phyloP scores from a whole-genome alignment of 495 filamentous ascomycete species.

The Aspergillus diversus region DNA sequence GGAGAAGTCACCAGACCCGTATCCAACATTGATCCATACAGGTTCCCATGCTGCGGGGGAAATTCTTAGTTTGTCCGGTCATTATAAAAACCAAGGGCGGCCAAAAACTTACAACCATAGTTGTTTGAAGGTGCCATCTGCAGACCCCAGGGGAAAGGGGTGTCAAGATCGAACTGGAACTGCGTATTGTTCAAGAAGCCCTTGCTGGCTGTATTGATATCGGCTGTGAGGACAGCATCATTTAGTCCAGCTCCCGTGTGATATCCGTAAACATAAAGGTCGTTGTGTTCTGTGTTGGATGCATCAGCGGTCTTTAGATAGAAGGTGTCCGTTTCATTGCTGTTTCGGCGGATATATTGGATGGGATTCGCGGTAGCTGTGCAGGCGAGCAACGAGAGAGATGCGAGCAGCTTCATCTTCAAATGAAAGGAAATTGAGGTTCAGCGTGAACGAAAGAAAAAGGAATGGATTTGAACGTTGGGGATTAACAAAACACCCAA shows the following conservation, averaged over 20 bases:
- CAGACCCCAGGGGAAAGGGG: conserved; percentile 44
- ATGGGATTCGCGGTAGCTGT: conserved; percentile 31
- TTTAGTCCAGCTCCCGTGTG: conserved; percentile 53
- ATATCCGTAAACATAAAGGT: conserved; percentile 52
- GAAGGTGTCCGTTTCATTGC: conserved; percentile 36
- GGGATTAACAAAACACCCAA: conserved; percentile 9
- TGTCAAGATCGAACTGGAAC: conserved; percentile 40
- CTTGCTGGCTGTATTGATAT: conserved; percentile 29
- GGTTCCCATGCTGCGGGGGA: conserved; percentile 42
- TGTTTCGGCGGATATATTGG: conserved; percentile 12
- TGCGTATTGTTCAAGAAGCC: conserved; percentile 50
- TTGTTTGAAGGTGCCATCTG: conserved; percentile 30
- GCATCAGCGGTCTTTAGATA: conserved; percentile 47
- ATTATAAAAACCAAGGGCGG: background rate
- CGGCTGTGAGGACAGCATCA: conserved; percentile 45
- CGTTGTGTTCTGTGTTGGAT: conserved; percentile 35
- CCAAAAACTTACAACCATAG: conserved; percentile 34
- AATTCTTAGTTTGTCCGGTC: background rate
- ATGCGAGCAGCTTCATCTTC: conserved; percentile 42
- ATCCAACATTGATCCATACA: conserved; percentile 47
- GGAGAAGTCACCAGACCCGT: conserved; percentile 41
- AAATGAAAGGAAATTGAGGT: conserved; percentile 7
- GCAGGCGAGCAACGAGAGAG: conserved; percentile 34
- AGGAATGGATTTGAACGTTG: conserved; percentile 16
- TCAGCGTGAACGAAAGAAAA: conserved; percentile 1